A percentile compares a stretch with the other conserved stretches of the same genome.
Evolutionary conservation across 2,329 filamentous ascomycete species (phyloP).

Genomic region (Dothistroma pini): DNA sequence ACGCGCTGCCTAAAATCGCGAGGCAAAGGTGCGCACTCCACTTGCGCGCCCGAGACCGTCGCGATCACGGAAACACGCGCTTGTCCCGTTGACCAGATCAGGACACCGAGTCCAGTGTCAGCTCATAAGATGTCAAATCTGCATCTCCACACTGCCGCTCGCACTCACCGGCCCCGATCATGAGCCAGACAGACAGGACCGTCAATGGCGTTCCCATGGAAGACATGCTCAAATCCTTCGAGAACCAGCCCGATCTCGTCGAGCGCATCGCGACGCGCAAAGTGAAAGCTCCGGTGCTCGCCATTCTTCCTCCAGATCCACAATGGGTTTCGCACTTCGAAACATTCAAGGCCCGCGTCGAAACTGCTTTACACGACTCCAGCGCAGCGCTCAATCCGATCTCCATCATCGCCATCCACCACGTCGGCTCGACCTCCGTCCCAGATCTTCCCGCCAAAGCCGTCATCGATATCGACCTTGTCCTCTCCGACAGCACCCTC

Average conservation of each 20-base stretch:
- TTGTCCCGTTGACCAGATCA: too few relatives aligned
- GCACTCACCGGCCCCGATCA: neutral
- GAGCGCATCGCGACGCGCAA: conserved; percentile 24
- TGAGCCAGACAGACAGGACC: neutral
- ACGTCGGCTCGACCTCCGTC: conserved; percentile 52
- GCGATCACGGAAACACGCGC: too few relatives aligned
- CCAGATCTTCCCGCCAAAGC: conserved; percentile 50
- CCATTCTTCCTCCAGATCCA: conserved; percentile 39
- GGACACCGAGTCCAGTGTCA: too few relatives aligned
- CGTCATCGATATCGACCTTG: conserved; percentile 53
- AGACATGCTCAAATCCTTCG: conserved; percentile 15
- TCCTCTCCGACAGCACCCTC: conserved; percentile 37
- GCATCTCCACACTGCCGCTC: too few relatives aligned
- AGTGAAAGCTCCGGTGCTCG: conserved; percentile 12
- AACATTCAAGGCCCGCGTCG: conserved; percentile 35
- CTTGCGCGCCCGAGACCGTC: too few relatives aligned
- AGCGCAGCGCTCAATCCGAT: conserved; percentile 3
- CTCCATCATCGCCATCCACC: conserved; percentile 39
- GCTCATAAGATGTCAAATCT: too few relatives aligned
- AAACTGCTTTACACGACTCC: conserved; percentile 34
- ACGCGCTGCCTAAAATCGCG: too few relatives aligned
- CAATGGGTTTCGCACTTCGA: conserved; percentile 38
- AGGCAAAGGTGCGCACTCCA: too few relatives aligned
- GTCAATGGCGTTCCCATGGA: conserved; percentile 7
- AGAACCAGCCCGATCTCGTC: conserved; percentile 11